Conservation (phyloP, 108 stramenopile genomes). For the Nannochloropsis gaditana region DNA sequence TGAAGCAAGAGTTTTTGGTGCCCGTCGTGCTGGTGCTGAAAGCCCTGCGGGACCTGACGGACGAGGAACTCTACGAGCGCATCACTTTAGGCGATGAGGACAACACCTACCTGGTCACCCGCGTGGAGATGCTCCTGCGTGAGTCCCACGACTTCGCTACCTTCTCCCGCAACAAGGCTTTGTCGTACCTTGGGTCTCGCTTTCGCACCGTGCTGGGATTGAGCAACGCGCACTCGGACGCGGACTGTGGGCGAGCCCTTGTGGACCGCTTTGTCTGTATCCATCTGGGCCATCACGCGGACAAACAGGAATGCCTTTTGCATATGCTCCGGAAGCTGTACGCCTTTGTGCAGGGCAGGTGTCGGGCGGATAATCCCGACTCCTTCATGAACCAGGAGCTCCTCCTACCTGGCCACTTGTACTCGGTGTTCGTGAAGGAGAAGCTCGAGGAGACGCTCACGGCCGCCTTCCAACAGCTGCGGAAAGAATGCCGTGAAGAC, state of each 20-base stretch:
- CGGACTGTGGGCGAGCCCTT: constrained; percentile 77
- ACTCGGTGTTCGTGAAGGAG: constrained; percentile 83
- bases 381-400: constrained; percentile 88
- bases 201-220: constrained; percentile 72
- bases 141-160: constrained; percentile 68
- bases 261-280: constrained; percentile 72
- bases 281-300: constrained; percentile 68
- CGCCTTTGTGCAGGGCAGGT: constrained; percentile 83
- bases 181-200: constrained; percentile 78
- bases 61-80: constrained; percentile 78
- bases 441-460: constrained; percentile 78
- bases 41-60: constrained; percentile 75
- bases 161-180: constrained; percentile 77
- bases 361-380: constrained; percentile 92
- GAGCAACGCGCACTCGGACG: constrained; percentile 66
- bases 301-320: constrained; percentile 71
- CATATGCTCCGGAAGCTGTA: constrained; percentile 56
- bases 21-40: constrained; percentile 80
- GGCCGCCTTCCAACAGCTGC: constrained; percentile 9
- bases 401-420: constrained; percentile 83
- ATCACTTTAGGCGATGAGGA: constrained; percentile 71
- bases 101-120: constrained; percentile 83
- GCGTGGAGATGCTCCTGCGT: constrained; percentile 80
- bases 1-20: constrained; percentile 89
- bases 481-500: constrained; percentile 15